Conservation (phyloP, 768 basidiomycete genomes). For the Leucosporidium scottii region DNA sequence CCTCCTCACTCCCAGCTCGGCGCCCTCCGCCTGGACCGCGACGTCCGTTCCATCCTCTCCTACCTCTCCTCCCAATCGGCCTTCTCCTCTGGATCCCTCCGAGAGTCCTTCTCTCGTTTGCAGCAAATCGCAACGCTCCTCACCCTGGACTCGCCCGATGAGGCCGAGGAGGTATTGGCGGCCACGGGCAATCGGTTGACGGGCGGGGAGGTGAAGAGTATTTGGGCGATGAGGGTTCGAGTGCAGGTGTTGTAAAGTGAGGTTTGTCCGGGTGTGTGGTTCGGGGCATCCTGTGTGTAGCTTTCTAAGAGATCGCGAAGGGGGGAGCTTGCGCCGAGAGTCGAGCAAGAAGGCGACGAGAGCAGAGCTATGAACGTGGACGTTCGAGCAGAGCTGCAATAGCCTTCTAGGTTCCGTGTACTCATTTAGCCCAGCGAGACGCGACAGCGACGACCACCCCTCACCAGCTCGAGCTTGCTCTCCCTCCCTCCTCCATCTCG, state of each 20-base stretch:
- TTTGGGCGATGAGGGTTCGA: slow-evolving; percentile 17
- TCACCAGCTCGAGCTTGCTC: too few relatives aligned
- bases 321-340: too few relatives aligned
- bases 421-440: too few relatives aligned
- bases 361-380: too few relatives aligned
- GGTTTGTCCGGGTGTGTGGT: too few relatives aligned
- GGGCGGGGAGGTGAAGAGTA: slow-evolving; percentile 9
- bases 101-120: slow-evolving; percentile 84
- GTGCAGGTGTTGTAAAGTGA: neutral
- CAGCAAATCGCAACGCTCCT: slow-evolving; percentile 89
- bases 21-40: slow-evolving; percentile 88
- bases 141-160: slow-evolving; percentile 51
- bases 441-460: too few relatives aligned
- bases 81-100: slow-evolving; percentile 64
- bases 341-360: too few relatives aligned
- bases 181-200: slow-evolving; percentile 28
- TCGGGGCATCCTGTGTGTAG: too few relatives aligned
- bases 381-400: too few relatives aligned
- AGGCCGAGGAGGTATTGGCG: slow-evolving; percentile 30
- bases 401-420: too few relatives aligned
- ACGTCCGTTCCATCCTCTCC: slow-evolving; percentile 71
- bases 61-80: slow-evolving; percentile 81
- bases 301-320: too few relatives aligned
- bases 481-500: too few relatives aligned
- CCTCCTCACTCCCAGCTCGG: slow-evolving; percentile 58